Conservation (phyloP, 148 eudicot genomes). For the Rhododendron ovatum region DNA sequence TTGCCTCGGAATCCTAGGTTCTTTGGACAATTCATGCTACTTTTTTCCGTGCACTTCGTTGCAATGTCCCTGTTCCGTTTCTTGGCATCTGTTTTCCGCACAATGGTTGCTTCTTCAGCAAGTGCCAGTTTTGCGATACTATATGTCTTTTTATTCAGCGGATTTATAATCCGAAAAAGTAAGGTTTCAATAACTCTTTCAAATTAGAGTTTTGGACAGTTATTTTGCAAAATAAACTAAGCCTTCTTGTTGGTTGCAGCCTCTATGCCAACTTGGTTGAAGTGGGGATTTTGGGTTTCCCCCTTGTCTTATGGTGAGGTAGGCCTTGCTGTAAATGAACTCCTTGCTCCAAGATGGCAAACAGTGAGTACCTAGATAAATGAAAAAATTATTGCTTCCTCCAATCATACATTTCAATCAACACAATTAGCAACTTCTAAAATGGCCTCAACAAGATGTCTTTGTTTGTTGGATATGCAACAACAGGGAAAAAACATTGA, state of each 20-base stretch:
- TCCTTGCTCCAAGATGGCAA: conserved; percentile 82
- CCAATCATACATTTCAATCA: neutral
- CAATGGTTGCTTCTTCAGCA: conserved; percentile 42
- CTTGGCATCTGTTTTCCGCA: conserved; percentile 54
- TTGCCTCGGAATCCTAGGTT: conserved; percentile 33
- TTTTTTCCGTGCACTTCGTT: conserved; percentile 54
- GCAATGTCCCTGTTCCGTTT: conserved; percentile 68
- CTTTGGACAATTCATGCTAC: conserved; percentile 59
- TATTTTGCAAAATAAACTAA: neutral
- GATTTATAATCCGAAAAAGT: conserved; percentile 69
- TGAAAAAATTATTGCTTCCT: neutral
- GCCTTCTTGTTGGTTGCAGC: conserved; percentile 39
- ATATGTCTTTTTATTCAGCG: conserved; percentile 49
- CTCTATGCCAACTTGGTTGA: conserved; percentile 77
- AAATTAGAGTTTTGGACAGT: neutral
- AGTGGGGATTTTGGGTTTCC: conserved; percentile 75
- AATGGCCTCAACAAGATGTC: neutral
- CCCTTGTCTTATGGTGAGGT: conserved; percentile 79
- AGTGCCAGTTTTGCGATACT: conserved; percentile 46
- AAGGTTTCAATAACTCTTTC: conserved; percentile 17
- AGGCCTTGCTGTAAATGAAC: conserved; percentile 72
- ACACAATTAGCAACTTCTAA: neutral
- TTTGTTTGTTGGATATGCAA: neutral
- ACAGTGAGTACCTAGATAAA: conserved; percentile 27
- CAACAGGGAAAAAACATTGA: neutral